phyloP scores from a whole-genome alignment of 768 basidiomycete species.

The Mrakia blollopis region DNA sequence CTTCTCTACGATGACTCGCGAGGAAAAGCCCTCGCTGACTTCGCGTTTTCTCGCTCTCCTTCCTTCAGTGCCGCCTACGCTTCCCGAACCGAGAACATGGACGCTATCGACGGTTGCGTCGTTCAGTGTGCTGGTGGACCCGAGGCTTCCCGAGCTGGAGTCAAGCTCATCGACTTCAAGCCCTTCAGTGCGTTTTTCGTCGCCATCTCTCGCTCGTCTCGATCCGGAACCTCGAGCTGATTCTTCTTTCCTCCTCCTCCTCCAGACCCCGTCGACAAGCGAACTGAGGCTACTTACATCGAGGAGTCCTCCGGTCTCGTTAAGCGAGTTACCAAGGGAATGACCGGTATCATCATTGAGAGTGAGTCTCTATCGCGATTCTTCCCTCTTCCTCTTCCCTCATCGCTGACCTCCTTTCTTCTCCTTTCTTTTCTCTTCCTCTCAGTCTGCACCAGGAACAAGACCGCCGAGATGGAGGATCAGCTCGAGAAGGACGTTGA shows the following conservation, averaged over 20 bases:
- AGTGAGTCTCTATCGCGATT: not conserved
- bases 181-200: constrained; percentile 59
- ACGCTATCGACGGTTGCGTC: constrained; percentile 88
- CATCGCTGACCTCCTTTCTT: not conserved
- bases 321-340: constrained; percentile 99
- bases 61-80: constrained; percentile 67
- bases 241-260: not conserved
- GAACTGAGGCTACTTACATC: constrained; percentile 96
- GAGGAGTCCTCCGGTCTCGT: constrained; percentile 91
- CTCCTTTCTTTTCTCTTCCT: constrained; percentile 46
- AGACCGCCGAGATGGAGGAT: constrained; percentile 86
- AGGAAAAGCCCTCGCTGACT: not conserved
- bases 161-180: constrained; percentile 97
- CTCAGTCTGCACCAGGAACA: constrained; percentile 94
- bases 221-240: not conserved
- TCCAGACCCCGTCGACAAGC: constrained; percentile 86
- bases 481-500: constrained; percentile 90
- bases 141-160: constrained; percentile 73
- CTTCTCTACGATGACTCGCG: not conserved
- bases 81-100: constrained; percentile 98
- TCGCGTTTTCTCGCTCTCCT: not conserved
- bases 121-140: constrained; percentile 71
- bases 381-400: not conserved
- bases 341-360: constrained; percentile 83
- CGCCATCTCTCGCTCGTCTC: not conserved